Evolutionary conservation across 2,329 filamentous ascomycete genomes (phyloP).

Genomic region (Paradendryphiella salina): DNA sequence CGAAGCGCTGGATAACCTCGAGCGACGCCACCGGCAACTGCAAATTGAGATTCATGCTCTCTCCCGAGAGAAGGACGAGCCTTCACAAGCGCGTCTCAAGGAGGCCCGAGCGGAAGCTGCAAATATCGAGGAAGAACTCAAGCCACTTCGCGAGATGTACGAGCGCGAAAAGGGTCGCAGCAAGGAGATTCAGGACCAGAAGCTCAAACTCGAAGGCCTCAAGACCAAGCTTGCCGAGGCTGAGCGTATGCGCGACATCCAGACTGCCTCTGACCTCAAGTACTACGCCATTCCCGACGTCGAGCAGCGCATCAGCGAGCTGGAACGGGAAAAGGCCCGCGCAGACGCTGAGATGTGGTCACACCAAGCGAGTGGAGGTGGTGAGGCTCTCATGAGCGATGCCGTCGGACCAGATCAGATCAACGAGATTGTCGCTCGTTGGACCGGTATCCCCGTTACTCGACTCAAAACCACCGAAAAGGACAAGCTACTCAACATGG

Average conservation of each 20-base stretch:
- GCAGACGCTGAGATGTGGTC: conserved; percentile 70
- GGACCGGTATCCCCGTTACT: conserved; percentile 98
- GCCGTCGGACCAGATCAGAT: conserved; percentile 96
- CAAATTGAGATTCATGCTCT: conserved; percentile 97
- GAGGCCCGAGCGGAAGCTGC: conserved; percentile 87
- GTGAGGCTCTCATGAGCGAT: conserved; percentile 80
- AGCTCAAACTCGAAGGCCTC: conserved; percentile 89
- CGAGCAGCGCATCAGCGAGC: conserved; percentile 73
- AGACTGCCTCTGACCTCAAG: conserved; percentile 87
- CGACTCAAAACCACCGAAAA: conserved; percentile 93
- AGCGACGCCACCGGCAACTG: conserved; percentile 85
- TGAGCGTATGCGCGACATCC: conserved; percentile 81
- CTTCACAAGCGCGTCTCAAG: conserved; percentile 79
- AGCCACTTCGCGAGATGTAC: conserved; percentile 92
- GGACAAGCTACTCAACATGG: conserved; percentile 98
- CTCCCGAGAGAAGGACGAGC: conserved; percentile 90
- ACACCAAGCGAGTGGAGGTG: conserved; percentile 59
- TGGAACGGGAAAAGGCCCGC: conserved; percentile 78
- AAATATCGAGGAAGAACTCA: conserved; percentile 90
- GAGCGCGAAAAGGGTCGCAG: conserved; percentile 89
- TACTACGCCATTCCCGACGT: conserved; percentile 98
- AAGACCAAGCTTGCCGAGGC: conserved; percentile 92
- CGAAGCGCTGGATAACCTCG: conserved; percentile 91
- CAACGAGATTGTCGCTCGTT: conserved; percentile 95
- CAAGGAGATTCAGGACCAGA: conserved; percentile 89